Conservation (phyloP, 352 stramenopile genomes). For the Phytophthora meadii region DNA sequence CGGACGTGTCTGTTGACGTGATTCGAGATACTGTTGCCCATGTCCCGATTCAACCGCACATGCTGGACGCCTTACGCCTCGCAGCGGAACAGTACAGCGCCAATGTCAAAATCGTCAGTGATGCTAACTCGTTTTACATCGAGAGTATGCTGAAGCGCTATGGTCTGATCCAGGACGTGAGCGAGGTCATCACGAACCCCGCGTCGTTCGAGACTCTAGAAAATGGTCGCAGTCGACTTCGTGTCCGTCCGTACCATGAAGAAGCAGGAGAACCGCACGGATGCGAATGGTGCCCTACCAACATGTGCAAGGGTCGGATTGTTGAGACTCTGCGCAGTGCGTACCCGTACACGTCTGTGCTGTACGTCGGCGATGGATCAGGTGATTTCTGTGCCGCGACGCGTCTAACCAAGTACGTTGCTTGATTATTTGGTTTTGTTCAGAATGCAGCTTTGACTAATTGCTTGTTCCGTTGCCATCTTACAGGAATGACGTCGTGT, state of each 20-base stretch:
- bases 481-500: constrained; percentile 62
- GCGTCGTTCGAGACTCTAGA: constrained; percentile 45
- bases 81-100: constrained; percentile 45
- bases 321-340: constrained; percentile 51
- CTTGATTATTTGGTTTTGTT: not conserved
- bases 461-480: not conserved
- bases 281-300: constrained; percentile 65
- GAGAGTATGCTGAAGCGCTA: constrained; percentile 69
- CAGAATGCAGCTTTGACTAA: not conserved
- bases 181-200: constrained; percentile 66
- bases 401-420: constrained; percentile 55
- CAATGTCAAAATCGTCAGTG: constrained; percentile 75
- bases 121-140: constrained; percentile 85
- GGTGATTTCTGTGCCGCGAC: constrained; percentile 78
- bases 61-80: constrained; percentile 74
- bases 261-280: constrained; percentile 46
- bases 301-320: constrained; percentile 88
- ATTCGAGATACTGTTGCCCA: constrained; percentile 54
- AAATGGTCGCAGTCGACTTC: constrained; percentile 37
- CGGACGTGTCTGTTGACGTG: constrained; percentile 38
- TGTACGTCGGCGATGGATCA: constrained; percentile 79
- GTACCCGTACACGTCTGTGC: constrained; percentile 47
- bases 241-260: constrained; percentile 64
- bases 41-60: constrained; percentile 66
- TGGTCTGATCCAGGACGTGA: constrained; percentile 40